Evolutionary conservation across 768 basidiomycete genomes (phyloP).

Genomic region (Lentinus tigrinus): DNA sequence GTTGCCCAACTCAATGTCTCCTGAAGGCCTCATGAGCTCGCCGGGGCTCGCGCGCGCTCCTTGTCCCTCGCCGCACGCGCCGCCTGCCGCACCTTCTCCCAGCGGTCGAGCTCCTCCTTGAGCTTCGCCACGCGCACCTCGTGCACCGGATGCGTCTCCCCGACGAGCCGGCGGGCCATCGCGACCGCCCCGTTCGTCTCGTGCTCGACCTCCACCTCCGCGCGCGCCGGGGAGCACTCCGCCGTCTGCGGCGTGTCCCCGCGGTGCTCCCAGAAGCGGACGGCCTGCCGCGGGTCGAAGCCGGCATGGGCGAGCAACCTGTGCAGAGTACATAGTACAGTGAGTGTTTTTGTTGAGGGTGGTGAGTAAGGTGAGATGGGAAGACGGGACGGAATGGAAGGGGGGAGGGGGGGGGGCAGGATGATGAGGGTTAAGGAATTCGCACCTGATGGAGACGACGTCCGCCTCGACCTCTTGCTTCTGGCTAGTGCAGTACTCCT

Average conservation of each 20-base stretch:
- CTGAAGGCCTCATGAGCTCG: not conserved
- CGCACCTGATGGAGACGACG: conserved; percentile 83
- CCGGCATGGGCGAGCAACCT: conserved; percentile 92
- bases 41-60: conserved; percentile 1
- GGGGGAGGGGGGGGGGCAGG: too few species aligned
- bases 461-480: conserved; percentile 93
- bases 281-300: conserved; percentile 81
- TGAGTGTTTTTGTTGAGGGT: too few species aligned
- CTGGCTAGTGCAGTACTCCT: conserved; percentile 74
- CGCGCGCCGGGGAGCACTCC: conserved; percentile 43
- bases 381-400: not conserved
- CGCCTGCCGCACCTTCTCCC: conserved; percentile 54
- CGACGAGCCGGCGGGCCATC: conserved; percentile 34
- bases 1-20: too few species aligned
- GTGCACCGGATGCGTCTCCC: conserved; percentile 66
- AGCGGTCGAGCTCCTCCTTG: conserved; percentile 65
- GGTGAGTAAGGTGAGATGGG: not conserved
- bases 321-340: not conserved
- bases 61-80: conserved; percentile 18
- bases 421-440: too few species aligned
- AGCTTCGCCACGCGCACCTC: conserved; percentile 61
- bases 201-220: conserved; percentile 14
- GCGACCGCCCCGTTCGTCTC: not conserved
- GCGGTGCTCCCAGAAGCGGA: conserved; percentile 79
- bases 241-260: conserved; percentile 34